These are phyloP conservation scores for Tylopilus sp. DNA, from an alignment of 768 basidiomycete species.

Conservation along the genomic window DNA sequence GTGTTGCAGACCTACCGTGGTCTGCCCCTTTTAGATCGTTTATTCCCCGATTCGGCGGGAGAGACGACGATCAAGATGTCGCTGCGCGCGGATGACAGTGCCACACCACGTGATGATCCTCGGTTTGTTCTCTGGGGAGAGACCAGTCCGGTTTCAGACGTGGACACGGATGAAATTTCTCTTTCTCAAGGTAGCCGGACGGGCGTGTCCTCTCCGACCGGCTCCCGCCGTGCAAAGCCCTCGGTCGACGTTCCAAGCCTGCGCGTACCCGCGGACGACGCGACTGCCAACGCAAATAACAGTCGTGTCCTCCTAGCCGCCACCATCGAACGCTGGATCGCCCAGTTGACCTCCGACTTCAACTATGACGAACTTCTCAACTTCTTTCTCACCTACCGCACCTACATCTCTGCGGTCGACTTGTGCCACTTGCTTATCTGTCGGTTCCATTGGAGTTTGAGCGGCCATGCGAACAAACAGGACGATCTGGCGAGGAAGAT, in stretches of 20 bases:
- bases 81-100: constrained; percentile 59
- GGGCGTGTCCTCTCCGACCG: constrained; percentile 37
- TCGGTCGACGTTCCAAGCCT: constrained; percentile 29
- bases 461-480: constrained; percentile 31
- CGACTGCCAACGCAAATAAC: constrained; percentile 26
- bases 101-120: constrained; percentile 81
- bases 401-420: constrained; percentile 76
- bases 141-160: constrained; percentile 31
- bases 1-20: constrained; percentile 79
- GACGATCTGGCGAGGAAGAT: constrained; percentile 74
- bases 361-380: constrained; percentile 84
- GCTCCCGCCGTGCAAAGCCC: constrained; percentile 35
- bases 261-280: constrained; percentile 22
- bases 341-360: constrained; percentile 82
- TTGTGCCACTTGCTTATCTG: constrained; percentile 79
- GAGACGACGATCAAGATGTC: constrained; percentile 75
- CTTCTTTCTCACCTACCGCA: constrained; percentile 90
- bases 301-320: constrained; percentile 70
- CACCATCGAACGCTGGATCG: constrained; percentile 91
- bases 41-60: constrained; percentile 52
- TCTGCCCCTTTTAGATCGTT: constrained; percentile 66
- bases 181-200: constrained; percentile 37
- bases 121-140: constrained; percentile 92
- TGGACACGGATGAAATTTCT: constrained; percentile 38
- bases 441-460: constrained; percentile 86